These are phyloP conservation scores for Thermothielavioides terrestris DNA, from an alignment of 495 filamentous ascomycete genomes.

Conservation along the genomic window DNA sequence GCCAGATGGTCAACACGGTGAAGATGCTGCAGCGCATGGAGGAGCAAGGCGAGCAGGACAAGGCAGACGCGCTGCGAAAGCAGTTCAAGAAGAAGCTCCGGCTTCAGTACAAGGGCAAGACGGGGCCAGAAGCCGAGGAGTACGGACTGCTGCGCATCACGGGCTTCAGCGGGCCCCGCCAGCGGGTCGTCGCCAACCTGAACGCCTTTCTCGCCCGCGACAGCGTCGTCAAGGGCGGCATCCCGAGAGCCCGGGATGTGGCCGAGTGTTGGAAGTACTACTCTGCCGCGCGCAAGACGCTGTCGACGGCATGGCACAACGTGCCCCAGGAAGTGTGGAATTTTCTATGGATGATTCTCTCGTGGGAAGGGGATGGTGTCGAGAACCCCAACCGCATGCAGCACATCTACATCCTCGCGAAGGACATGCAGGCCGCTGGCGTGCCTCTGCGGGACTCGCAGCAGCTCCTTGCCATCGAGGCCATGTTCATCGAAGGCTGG, in stretches of 20 bases:
- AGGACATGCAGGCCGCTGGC: conserved; percentile 52
- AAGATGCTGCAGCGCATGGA: conserved; percentile 30
- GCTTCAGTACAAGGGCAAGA: conserved; percentile 28
- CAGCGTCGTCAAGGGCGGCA: conserved; percentile 21
- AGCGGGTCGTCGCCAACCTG: conserved; percentile 15
- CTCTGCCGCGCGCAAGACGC: conserved; percentile 32
- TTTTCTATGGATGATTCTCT: conserved; percentile 45
- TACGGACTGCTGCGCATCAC: conserved; percentile 18
- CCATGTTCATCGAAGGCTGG: conserved; percentile 52
- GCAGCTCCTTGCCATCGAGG: conserved; percentile 55
- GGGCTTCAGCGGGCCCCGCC: conserved; percentile 21
- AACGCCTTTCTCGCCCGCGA: conserved; percentile 24
- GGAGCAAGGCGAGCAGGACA: conserved; percentile 28
- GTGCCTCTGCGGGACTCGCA: conserved; percentile 46
- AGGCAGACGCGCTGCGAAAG: conserved; percentile 24
- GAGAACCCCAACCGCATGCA: conserved; percentile 47
- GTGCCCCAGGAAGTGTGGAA: conserved; percentile 47
- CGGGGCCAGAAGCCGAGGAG: conserved; percentile 18
- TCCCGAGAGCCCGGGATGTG: conserved; percentile 22
- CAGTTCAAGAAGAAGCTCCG: conserved; percentile 31
- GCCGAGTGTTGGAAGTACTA: conserved; percentile 38
- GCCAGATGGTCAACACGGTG: conserved; percentile 41
- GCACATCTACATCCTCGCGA: conserved; percentile 50
- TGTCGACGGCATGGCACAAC: conserved; percentile 35
- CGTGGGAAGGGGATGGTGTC: conserved; percentile 22